Base-by-base conservation (phyloP, 352 stramenopile species). In the Lagenidium giganteum region DNA sequence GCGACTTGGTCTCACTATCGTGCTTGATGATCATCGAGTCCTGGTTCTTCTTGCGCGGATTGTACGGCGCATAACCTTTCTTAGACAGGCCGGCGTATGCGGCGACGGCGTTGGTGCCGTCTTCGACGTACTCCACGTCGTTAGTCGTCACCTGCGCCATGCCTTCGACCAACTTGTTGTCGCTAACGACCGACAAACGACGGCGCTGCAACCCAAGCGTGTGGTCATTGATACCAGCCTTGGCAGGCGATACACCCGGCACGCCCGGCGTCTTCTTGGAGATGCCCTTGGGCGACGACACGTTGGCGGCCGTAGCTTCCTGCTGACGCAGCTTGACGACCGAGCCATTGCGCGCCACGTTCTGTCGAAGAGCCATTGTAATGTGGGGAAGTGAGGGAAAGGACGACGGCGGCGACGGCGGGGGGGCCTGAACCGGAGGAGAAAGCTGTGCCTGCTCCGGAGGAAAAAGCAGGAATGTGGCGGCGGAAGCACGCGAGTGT, bases 21-120 rank as follows among this genome's bases (percentile, higher is more conserved):
- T 97, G 90, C 12, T 88, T 77, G 77, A 98, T 98, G 49, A 98
- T 90, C 57, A 98, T 85, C 21, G 89, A 76, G 65, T 98, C 95
- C 48, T 98, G 95, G 62, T 98, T 98, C 68, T 98, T 98, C 75
- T 98, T 98, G 29, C 94, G 81, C 13, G 92, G 91, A 54, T 98
- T 98, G 64, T 98, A 98, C 35, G 83, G 74, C 38, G 80, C 76
- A 38, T 92, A 92, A 0, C 76, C 79, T 35, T 88, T 89, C 63
- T 92, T 92, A n/a, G 68, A 86, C 3, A 87, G 61, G 0, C 80
- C 80, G 0, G 80, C 72, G 44, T 86, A 89, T n/a, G 76, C 63
- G 0, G 75, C 71, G 3, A 89, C 68, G 0, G 70, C 70, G 24
- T 67, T 78, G 1, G 47, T 64, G 24, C 70, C 74, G 48, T 88